Base-by-base conservation (phyloP, 129 eudicot species). In the Saussurea involucrata region DNA sequence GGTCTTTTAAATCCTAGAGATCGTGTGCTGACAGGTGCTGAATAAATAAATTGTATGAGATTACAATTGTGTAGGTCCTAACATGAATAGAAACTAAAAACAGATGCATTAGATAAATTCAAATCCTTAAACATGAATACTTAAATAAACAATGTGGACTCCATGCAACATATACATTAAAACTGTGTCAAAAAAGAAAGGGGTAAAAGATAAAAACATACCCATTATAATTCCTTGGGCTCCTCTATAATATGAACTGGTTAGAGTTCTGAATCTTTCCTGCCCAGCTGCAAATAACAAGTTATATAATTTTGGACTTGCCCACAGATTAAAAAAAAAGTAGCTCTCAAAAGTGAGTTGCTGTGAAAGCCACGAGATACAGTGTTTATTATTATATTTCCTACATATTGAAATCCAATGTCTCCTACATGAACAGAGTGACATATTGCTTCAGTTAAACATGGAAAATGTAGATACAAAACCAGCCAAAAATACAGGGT, bases 221-320 rank as follows among this genome's bases (percentile, higher is more conserved):
- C 98, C 98, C 98, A 93, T 93, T 66, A 93, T 87, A 55, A 93
- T 76, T 78, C 98, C 98, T 76, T 93, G 98, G 69, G 98, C 98
- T 82, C 98, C 98, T 83, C 97, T 86, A 81, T 93, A 93, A 73
- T 93, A 93, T 55, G 98, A 93, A 85, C 98, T 90, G 53, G 98
- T 93, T 78, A 93, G 76, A 24, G 98, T 93, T 78, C 98, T 87
- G 89, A 93, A 93, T 75, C 97, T 83, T 80, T 93, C 98, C 84
- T 93, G 98, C 55, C 98, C 98, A 87, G 98, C 97, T 93, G 96
- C 78, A 63, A 74, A 61, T 79, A 53, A 44, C 22, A 78, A 81
- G 25, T 72, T 32, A 64, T 0, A 71, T 46, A 28, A 22, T 21
- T 44, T 44, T 21, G 18, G 34, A 42, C 36, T 66, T 25, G 18